Base-by-base conservation (phyloP, 306 rosid species). In the Aeschynomene evenia region DNA sequence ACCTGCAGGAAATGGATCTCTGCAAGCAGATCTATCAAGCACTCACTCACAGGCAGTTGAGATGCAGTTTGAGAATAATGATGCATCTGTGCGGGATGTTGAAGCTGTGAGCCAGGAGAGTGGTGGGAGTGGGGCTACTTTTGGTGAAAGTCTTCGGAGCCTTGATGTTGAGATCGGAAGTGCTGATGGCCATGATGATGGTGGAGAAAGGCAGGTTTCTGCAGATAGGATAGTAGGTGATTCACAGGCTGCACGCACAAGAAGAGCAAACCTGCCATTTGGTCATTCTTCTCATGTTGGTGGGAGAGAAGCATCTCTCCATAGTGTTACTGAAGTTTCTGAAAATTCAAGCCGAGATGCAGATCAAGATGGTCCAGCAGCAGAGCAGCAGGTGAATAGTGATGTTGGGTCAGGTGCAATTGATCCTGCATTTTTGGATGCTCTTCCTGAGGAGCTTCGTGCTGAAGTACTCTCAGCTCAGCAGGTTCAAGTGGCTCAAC, bases 21-120 rank as follows among this genome's bases (percentile, higher is more conserved):
- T 55, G 63, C 97, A 82, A 76, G 65, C 83, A 65, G 83, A 82
- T 80, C 80, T 52, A 64, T 66, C 91, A 45, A 71, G 68, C 58
- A 21, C 79, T 18, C 87, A 84, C 43, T 79, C 85, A n/a, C 96
- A 77, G 50, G 77, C 87, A 54, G 86, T 78, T 85, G 97, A 91
- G 79, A 89, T 94, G 91, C 99, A 84, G 78, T 82, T 87, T 61
- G 99, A 91, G 74, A 91, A 87, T 70, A 86, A 73, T 83, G 99
- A 91, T 51, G 84, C 87, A 24, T 75, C 84, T 72, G 87, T 77
- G 60, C 85, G 93, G 66, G 99, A 95, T 81, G 95, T 91, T 63
- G 99, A 95, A 86, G 99, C 97, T 73, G 90, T 87, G 64, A 95
- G 97, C 84, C 99, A 91, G 81, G 99, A 84, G 85, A 95, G 99